These are phyloP conservation scores for Hsuehochloa calcarea DNA, from an alignment of 176 grass and related monocot genomes.

Conservation along the genomic window DNA sequence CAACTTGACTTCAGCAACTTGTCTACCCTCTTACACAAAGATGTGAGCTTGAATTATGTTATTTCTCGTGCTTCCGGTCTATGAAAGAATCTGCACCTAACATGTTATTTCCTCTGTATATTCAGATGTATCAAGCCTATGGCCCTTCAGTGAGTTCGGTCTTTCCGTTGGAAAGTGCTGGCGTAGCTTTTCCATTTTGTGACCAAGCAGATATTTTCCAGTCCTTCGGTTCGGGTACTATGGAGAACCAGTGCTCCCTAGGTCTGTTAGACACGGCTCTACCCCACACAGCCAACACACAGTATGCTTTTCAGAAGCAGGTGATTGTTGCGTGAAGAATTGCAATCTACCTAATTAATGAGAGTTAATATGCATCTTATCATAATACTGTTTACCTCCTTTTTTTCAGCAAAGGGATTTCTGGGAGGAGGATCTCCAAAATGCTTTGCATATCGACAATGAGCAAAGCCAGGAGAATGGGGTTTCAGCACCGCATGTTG, in stretches of 20 bases:
- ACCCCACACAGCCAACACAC: conserved; percentile 34
- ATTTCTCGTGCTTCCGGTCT: neutral
- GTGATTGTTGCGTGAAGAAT: conserved; percentile 45
- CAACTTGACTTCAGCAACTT: conserved; percentile 69
- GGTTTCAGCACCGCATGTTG: conserved; percentile 41
- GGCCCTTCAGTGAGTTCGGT: conserved; percentile 42
- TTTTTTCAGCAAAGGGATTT: conserved; percentile 53
- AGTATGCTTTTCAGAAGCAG: conserved; percentile 68
- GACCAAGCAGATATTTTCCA: conserved; percentile 49
- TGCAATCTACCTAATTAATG: neutral
- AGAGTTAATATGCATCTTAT: conserved; percentile 34
- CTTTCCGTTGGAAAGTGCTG: conserved; percentile 65
- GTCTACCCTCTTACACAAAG: conserved; percentile 70
- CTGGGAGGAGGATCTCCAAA: conserved; percentile 70
- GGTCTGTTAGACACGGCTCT: conserved; percentile 47
- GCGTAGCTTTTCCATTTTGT: conserved; percentile 49
- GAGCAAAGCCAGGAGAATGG: conserved; percentile 45
- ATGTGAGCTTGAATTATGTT: conserved; percentile 53
- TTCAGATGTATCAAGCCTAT: conserved; percentile 70
- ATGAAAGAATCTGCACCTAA: neutral
- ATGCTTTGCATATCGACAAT: conserved; percentile 32
- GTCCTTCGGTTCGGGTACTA: neutral
- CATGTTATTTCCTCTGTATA: neutral
- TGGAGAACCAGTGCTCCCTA: conserved; percentile 48
- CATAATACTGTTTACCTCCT: conserved; percentile 13